These are phyloP conservation scores for Colletotrichum lupini DNA, from an alignment of 2,329 filamentous ascomycete genomes.

Conservation along the genomic window DNA sequence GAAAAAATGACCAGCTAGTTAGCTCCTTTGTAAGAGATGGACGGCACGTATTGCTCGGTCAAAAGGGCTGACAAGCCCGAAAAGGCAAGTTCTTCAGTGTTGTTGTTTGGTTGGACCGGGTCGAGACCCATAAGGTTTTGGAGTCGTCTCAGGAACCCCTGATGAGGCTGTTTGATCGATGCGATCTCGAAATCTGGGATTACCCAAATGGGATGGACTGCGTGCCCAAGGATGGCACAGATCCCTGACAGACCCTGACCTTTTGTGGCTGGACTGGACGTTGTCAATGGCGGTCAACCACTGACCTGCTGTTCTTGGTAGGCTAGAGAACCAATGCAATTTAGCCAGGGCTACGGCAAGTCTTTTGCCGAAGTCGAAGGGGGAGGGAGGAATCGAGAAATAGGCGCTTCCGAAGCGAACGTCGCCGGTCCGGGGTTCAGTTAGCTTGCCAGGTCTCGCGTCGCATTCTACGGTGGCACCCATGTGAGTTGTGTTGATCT, in stretches of 20 bases:
- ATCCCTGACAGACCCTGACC: neutral
- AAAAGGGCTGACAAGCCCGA: neutral
- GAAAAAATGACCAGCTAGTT: neutral
- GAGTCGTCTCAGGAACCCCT: constrained; percentile 35
- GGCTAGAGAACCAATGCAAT: constrained; percentile 4
- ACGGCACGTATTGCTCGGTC: constrained; percentile 5
- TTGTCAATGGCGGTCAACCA: neutral
- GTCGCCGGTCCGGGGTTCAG: neutral
- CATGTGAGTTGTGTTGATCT: neutral
- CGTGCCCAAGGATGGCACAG: constrained; percentile 1
- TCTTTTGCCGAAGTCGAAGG: constrained; percentile 4
- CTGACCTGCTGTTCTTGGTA: constrained; percentile 1
- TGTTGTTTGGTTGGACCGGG: neutral
- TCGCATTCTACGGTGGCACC: constrained; percentile 4
- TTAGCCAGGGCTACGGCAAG: constrained; percentile 7
- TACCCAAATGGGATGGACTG: neutral
- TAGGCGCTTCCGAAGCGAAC: neutral
- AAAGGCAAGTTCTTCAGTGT: neutral
- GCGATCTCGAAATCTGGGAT: constrained; percentile 12
- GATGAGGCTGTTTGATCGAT: constrained; percentile 34
- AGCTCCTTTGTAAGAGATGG: constrained; percentile 24
- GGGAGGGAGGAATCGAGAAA: neutral
- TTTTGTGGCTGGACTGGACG: neutral
- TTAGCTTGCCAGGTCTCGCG: neutral
- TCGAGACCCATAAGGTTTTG: constrained; percentile 32